phyloP scores from a whole-genome alignment of 2,329 filamentous ascomycete genomes.

The Ilyonectria sp. region DNA sequence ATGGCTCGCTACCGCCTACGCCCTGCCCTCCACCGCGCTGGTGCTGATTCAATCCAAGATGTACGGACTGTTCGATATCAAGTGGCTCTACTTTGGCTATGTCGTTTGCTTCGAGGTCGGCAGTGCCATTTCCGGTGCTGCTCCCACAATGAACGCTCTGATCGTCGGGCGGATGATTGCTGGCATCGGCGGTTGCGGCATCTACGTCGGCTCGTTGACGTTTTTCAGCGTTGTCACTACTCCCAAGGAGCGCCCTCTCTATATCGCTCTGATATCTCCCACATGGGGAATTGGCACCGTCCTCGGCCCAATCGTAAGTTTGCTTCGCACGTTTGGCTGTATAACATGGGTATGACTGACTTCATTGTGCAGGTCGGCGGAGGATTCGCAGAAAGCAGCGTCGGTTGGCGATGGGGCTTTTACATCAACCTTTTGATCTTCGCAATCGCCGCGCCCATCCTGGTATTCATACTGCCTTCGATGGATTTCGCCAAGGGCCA shows the following conservation, averaged over 20 bases:
- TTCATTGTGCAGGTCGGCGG: conserved; percentile 51
- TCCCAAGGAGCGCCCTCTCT: conserved; percentile 37
- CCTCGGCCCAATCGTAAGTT: conserved; percentile 54
- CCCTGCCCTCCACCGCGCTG: conserved; percentile 44
- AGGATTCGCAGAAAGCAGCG: conserved; percentile 55
- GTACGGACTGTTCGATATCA: background rate
- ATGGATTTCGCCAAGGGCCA: conserved; percentile 29
- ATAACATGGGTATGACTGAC: too few relatives aligned
- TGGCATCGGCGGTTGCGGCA: conserved; percentile 57
- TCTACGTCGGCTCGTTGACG: conserved; percentile 40
- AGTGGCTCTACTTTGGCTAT: background rate
- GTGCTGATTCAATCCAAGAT: conserved; percentile 46
- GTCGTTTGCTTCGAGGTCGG: background rate
- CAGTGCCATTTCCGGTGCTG: background rate
- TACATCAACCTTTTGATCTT: conserved; percentile 67
- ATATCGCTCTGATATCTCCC: conserved; percentile 40
- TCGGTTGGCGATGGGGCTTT: conserved; percentile 54
- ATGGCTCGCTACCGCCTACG: conserved; percentile 46
- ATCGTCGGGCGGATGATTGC: conserved; percentile 57
- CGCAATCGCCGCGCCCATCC: conserved; percentile 51
- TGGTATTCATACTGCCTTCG: conserved; percentile 48
- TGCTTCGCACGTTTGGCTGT: background rate
- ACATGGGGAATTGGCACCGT: conserved; percentile 59
- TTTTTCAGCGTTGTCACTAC: conserved; percentile 34
- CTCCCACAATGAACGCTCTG: background rate